Evolutionary conservation across 768 basidiomycete genomes (phyloP), one percentile per base, ranked within the genome.

Genomic region (Trametes cingulata): DNA sequence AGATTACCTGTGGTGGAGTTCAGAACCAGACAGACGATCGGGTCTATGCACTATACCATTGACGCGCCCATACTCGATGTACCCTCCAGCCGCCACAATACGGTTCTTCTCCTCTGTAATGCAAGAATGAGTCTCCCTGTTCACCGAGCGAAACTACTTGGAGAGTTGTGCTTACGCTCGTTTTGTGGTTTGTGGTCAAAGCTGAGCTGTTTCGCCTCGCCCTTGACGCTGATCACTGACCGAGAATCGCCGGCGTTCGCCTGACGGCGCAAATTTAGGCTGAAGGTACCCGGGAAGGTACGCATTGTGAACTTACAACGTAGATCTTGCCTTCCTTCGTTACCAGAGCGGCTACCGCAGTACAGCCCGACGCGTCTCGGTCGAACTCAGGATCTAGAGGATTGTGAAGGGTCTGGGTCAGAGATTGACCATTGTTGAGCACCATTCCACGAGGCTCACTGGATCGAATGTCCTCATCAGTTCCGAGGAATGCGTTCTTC

Each of bases 171-270:
- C 88, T 66, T 58, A 93, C 92, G 78, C 65, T 88, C 85, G 70
- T 90, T 94, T 27, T 87, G 86, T 4, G 97, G 97, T 72, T 99
- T 99, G 74, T 99, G 97, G 73, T 99, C 97, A 68, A 84, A 89
- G 68, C 94, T 96, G 63, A 99, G 78, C 17, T 92, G 82, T 69
- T 95, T 92, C 15, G 86, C 95, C 67, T 87, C 83, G 2, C 97
- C 97, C 66, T 88, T 89, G 63, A 91, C 75, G 36, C 88, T 85
- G 63, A 99, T 78, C 24, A 99, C 93, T 19, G 91, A 88, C 67
- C 97, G 80, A 13, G 97, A 98, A 76, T 99, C 97, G 41, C 97
- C 97, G 22, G 97, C 93, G 73, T 99, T 99, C 22, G 97, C 97
- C 96, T 98, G n/a, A 25, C 49, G 43, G 10, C 6, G 6, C 29